Evolutionary conservation across 768 basidiomycete genomes (phyloP).

Genomic region (Suillus tomentosus): DNA sequence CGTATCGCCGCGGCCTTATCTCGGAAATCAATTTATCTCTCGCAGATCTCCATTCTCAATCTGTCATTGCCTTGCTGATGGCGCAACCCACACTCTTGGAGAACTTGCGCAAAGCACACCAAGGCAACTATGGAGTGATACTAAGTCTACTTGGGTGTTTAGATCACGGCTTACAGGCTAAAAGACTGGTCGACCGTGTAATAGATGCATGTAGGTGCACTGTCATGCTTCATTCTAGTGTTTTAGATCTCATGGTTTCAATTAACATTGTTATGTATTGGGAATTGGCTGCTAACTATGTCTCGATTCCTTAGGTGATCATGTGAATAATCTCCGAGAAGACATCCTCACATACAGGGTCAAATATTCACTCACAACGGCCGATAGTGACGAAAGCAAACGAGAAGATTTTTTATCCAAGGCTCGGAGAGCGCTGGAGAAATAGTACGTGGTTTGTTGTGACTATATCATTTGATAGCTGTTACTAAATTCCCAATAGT

Average conservation of each 20-base stretch:
- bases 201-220: constrained; percentile 66
- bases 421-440: constrained; percentile 78
- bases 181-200: constrained; percentile 86
- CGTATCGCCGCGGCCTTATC: constrained; percentile 17
- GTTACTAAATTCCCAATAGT: constrained; percentile 38
- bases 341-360: constrained; percentile 82
- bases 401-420: constrained; percentile 57
- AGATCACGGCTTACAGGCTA: constrained; percentile 83
- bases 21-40: constrained; percentile 4
- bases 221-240: background rate
- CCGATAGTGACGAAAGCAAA: constrained; percentile 60
- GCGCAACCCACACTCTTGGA: constrained; percentile 80
- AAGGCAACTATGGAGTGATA: constrained; percentile 91
- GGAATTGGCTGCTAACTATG: constrained; percentile 13
- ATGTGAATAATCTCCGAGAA: constrained; percentile 90
- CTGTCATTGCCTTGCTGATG: constrained; percentile 84
- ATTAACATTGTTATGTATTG: background rate
- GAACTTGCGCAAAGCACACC: constrained; percentile 84
- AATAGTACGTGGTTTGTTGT: constrained; percentile 67
- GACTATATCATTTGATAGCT: constrained; percentile 5
- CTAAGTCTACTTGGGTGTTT: constrained; percentile 91
- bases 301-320: constrained; percentile 61
- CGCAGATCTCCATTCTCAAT: constrained; percentile 71
- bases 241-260: background rate
- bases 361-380: constrained; percentile 80